A percentile compares a stretch with the other conserved stretches of the same genome.
Conservation (phyloP, 2,329 filamentous ascomycete genomes). For the Aspergillus pseudoglaucus region DNA sequence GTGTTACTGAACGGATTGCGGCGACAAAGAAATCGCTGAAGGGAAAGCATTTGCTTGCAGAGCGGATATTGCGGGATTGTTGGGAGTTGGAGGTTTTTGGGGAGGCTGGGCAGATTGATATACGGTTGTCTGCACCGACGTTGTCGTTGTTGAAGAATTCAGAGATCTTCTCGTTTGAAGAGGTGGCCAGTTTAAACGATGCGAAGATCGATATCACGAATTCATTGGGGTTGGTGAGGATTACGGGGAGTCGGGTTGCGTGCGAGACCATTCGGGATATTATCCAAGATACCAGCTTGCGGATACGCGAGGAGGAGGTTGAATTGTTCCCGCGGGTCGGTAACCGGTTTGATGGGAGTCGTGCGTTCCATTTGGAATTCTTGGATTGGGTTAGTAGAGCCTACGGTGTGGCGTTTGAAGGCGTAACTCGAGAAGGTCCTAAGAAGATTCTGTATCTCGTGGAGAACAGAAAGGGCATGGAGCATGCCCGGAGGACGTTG, state of each 20-base stretch:
- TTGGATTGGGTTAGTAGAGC: conserved; percentile 27
- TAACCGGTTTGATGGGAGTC: conserved; percentile 9
- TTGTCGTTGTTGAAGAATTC: conserved; percentile 28
- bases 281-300: conserved; percentile 22
- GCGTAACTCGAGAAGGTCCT: conserved; percentile 9
- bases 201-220: conserved; percentile 32
- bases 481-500: conserved; percentile 29
- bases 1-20: conserved; percentile 14
- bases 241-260: conserved; percentile 26
- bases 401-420: conserved; percentile 25
- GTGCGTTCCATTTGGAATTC: conserved; percentile 19
- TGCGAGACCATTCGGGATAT: conserved; percentile 31
- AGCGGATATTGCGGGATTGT: conserved; percentile 33
- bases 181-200: conserved; percentile 27
- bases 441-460: conserved; percentile 28
- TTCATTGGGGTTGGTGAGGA: conserved; percentile 27
- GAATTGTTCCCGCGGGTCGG: conserved; percentile 13
- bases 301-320: conserved; percentile 25
- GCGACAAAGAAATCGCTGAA: conserved; percentile 12
- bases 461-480: conserved; percentile 24
- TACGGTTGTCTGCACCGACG: conserved; percentile 20
- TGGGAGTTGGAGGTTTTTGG: conserved; percentile 30
- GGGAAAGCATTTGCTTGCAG: conserved; percentile 27
- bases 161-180: conserved; percentile 30
- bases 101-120: conserved; percentile 33